Evolutionary conservation across 2,329 filamentous ascomycete species (phyloP), one percentile per base, ranked within the genome.

Genomic region (Fusarium sp.): DNA sequence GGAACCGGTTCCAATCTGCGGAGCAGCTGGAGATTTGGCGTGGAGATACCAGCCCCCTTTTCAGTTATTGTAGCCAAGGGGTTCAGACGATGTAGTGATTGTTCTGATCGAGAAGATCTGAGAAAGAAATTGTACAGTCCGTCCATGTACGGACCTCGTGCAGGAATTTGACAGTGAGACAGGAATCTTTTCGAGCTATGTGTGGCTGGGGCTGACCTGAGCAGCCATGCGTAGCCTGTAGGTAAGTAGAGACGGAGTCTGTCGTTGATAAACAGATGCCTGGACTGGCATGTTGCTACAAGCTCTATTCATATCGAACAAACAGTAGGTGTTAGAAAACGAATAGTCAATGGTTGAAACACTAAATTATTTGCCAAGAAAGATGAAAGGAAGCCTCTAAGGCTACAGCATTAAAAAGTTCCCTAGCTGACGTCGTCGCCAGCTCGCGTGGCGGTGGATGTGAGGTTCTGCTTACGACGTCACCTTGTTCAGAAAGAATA

Each of bases 381-480:
- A 63, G 14, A 50, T 63, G 49, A 58, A 71, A 52, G 57, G 64
- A 72, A 73, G 71, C 71, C 71, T 73, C 59, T 55, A 48, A 73
- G 71, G 71, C 71, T 72, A 23, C 71, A 71, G 69, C 43, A 69
- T 73, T 65, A 60, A 46, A 72, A 70, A 58, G 63, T 61, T 62
- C 61, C 52, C 47, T 59, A 59, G 70, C 70, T 72, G 67, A 71
- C 70, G 68, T 73, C 60, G 60, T 61, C 59, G 43, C 57, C 54
- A 52, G 62, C 46, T 53, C 55, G 54, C 66, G 50, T 70, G 68
- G 71, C 65, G 69, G 58, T 63, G 65, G 63, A 59, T 49, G 41
- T 41, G 56, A 60, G 55, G 51, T 67, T 55, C 54, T 66, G 71
- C 69, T 72, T 69, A 74, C 71, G 71, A 73, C 71, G 63, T 69